Percentiles rank a stretch among this genome's conserved stretches.
Evolutionary conservation across 371 early-diverging fungal genomes (phyloP).

Genomic region (Mucor velutinosus): DNA sequence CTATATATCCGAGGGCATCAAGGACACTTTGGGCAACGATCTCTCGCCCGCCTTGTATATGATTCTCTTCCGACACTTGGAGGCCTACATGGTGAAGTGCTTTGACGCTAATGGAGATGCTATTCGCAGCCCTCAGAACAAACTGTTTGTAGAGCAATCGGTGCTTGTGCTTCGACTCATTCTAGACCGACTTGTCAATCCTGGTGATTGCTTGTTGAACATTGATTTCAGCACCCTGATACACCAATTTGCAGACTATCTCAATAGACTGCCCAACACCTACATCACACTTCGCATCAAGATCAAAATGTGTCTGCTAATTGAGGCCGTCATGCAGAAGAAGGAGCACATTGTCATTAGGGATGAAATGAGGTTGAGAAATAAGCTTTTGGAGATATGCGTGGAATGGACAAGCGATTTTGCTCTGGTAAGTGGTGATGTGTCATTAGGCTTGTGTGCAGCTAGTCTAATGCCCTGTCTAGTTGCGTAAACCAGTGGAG

Average conservation of each 20-base stretch:
- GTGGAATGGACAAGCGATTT: conserved; percentile 89
- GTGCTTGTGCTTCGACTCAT: conserved; percentile 82
- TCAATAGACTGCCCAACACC: conserved; percentile 68
- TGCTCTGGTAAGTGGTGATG: conserved; percentile 38
- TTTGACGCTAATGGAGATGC: conserved; percentile 74
- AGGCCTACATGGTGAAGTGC: conserved; percentile 67
- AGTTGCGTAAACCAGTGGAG: conserved; percentile 25
- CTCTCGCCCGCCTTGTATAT: conserved; percentile 78
- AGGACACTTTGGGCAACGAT: conserved; percentile 87
- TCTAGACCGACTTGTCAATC: conserved; percentile 75
- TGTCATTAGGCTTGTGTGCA: neutral
- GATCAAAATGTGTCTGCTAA: conserved; percentile 81
- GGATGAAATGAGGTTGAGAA: conserved; percentile 82
- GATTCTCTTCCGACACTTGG: conserved; percentile 75
- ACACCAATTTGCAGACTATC: conserved; percentile 72
- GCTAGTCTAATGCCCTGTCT: neutral
- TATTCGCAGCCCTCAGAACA: conserved; percentile 71
- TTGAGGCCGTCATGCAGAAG: conserved; percentile 79
- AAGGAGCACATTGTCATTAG: conserved; percentile 78
- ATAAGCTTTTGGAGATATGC: conserved; percentile 75
- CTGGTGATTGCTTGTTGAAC: conserved; percentile 66
- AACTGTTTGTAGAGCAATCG: conserved; percentile 86
- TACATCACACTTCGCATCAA: conserved; percentile 74
- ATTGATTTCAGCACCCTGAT: conserved; percentile 86
- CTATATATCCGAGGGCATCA: conserved; percentile 85